A percentile compares a stretch with the other conserved stretches of the same genome.
phyloP scores from a whole-genome alignment of 441 rosid species.

The Manihot esculenta region DNA sequence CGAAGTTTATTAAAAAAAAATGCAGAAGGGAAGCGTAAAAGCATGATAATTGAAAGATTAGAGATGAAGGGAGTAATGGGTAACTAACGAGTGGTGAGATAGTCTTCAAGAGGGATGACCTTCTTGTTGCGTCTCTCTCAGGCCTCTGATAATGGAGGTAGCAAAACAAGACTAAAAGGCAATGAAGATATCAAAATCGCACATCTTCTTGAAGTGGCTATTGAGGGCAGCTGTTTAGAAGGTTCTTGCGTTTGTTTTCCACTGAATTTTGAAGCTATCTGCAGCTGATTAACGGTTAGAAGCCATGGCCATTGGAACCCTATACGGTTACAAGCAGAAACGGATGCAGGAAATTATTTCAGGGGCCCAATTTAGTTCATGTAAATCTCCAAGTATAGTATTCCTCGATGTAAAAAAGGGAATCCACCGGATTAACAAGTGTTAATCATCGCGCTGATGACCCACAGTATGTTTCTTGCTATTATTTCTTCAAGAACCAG shows the following conservation, averaged over 20 bases:
- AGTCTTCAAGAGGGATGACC: conserved; percentile 69
- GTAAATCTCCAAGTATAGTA: not conserved
- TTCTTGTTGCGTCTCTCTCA: conserved; percentile 78
- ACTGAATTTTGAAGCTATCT: conserved; percentile 2
- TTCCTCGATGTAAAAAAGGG: not conserved
- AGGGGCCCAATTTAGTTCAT: no score
- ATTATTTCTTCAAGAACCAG: not conserved
- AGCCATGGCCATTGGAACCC: conserved; percentile 40
- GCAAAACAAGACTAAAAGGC: conserved; percentile 41
- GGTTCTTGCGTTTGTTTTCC: conserved; percentile 18
- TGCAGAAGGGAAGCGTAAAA: no score
- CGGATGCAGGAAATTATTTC: no score
- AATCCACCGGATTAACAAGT: not conserved
- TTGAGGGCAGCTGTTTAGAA: conserved; percentile 31
- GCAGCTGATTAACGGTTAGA: conserved; percentile 25
- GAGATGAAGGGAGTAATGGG: not conserved
- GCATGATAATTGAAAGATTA: not conserved
- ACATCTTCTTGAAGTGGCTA: conserved; percentile 58
- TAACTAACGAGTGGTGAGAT: conserved; percentile 35
- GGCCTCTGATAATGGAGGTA: conserved; percentile 57
- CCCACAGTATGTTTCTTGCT: not conserved
- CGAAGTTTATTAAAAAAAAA: no score
- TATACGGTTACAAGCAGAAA: not conserved
- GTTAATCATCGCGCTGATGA: not conserved
- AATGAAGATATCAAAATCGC: conserved; percentile 45